phyloP scores from a whole-genome alignment of 2,329 filamentous ascomycete genomes.

The Hansfordia pulvinata region DNA sequence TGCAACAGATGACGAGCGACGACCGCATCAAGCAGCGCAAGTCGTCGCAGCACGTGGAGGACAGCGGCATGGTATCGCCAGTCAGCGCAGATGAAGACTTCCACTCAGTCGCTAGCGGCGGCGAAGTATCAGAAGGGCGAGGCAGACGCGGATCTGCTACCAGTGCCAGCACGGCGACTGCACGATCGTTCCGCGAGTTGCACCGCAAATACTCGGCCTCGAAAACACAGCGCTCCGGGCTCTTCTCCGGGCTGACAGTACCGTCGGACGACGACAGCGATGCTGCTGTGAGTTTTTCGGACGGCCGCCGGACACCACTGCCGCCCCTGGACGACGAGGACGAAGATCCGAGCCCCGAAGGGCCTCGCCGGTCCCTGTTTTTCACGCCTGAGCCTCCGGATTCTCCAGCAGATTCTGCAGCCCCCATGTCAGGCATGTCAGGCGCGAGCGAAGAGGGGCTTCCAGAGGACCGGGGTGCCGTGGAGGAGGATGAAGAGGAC shows the following conservation, averaged over 20 bases:
- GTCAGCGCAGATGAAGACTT: constrained; percentile 33
- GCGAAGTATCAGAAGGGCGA: constrained; percentile 24
- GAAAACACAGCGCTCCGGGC: constrained; percentile 28
- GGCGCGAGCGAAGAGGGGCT: no score
- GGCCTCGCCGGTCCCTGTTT: constrained; percentile 19
- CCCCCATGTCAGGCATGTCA: no score
- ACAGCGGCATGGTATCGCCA: constrained; percentile 18
- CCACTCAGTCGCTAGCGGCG: constrained; percentile 29
- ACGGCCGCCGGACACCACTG: constrained; percentile 41
- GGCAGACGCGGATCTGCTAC: constrained; percentile 47
- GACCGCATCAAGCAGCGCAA: constrained; percentile 56
- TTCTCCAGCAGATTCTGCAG: no score
- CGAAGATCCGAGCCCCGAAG: constrained; percentile 5
- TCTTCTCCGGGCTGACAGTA: constrained; percentile 27
- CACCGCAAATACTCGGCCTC: constrained; percentile 45
- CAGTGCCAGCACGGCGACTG: constrained; percentile 54
- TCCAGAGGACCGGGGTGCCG: constrained; percentile 6
- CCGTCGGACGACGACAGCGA: constrained; percentile 48
- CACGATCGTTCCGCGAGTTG: constrained; percentile 49
- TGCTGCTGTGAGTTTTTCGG: constrained; percentile 44
- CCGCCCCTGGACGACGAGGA: constrained; percentile 27
- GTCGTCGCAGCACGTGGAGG: constrained; percentile 26
- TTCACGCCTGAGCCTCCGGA: constrained; percentile 27
- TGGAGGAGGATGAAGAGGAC: constrained; percentile 9
- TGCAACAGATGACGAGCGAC: constrained; percentile 64